Evolutionary conservation across 2,329 filamentous ascomycete species (phyloP).

Genomic region (Fusarium pseudonygamai): DNA sequence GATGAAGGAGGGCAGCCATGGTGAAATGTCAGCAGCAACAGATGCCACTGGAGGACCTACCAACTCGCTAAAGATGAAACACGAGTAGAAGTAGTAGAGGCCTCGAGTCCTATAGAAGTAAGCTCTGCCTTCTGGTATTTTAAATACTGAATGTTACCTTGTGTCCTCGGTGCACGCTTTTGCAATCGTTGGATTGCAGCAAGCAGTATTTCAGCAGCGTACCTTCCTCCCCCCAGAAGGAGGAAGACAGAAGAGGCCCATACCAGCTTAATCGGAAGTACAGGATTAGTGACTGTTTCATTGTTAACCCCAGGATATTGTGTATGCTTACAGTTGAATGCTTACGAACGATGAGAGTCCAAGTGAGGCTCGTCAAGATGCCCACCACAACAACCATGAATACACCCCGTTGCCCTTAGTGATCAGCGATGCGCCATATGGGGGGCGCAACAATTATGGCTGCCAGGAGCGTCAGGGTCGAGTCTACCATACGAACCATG

Average conservation of each 20-base stretch:
- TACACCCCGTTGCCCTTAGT: neutral
- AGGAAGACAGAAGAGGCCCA: neutral
- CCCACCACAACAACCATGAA: neutral
- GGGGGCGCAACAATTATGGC: neutral
- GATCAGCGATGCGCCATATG: neutral
- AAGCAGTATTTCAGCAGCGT: neutral
- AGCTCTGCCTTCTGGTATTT: neutral
- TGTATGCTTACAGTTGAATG: too few relatives aligned
- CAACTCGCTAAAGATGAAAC: neutral
- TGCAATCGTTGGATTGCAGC: neutral
- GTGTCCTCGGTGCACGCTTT: neutral
- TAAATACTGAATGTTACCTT: neutral
- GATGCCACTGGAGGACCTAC: too few relatives aligned
- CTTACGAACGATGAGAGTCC: neutral
- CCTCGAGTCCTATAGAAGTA: neutral
- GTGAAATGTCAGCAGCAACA: neutral
- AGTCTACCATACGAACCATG: too few relatives aligned
- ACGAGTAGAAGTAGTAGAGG: neutral
- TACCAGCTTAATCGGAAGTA: neutral
- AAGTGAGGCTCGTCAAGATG: neutral
- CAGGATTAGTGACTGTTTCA: fast-evolving
- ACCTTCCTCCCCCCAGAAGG: neutral
- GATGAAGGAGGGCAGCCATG: neutral
- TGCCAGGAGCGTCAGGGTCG: fast-evolving
- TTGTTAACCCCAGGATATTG: fast-evolving